Base-by-base conservation (phyloP, 164 flowering plant species). In the Aristolochia contorta region DNA sequence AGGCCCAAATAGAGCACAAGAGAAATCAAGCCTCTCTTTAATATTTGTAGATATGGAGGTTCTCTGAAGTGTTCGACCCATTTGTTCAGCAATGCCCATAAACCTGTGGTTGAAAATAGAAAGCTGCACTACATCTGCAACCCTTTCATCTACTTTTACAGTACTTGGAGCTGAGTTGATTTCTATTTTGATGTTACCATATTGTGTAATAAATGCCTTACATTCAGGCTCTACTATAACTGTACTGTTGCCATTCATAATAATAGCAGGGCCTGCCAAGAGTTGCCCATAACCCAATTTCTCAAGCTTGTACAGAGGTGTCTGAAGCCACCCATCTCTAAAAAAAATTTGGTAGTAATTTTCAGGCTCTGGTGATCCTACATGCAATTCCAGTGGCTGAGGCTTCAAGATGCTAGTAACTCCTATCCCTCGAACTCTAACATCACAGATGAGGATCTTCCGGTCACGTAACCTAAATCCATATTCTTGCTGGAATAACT, bases 21-120 rank as follows among this genome's bases (percentile, higher is more conserved):
- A 93, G 68, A 93, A 93, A 75, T 93, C 97, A 48, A 93, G 81
- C 24, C 99, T 75, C 67, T 93, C 99, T 67, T 93, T 93, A 63
- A 93, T 93, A 67, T 93, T 93, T 54, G 99, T 93, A 54, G 99
- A 93, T 55, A 93, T 90, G 55, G 99, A 90, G 54, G 96, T 93
- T 72, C 99, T 79, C 71, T 93, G 99, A 8, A 93, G 78, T 16
- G 99, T 93, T 10, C 97, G 80, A 49, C 99, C 99, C 99, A 93
- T 93, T 72, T 93, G 99, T 67, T 93, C 97, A 22, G 97, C 99
- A 63, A 90, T 90, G 15, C 97, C 99, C 99, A 93, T 93, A 71
- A 93, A 93, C 64, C 97, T 80, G 78, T 93, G 83, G 64, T 86
- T 90, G 75, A 93, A 93, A 57, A 93, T 93, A 25, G 97, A 91